phyloP scores from a whole-genome alignment of 768 basidiomycete species.

The Rossbeevera mucosa region DNA sequence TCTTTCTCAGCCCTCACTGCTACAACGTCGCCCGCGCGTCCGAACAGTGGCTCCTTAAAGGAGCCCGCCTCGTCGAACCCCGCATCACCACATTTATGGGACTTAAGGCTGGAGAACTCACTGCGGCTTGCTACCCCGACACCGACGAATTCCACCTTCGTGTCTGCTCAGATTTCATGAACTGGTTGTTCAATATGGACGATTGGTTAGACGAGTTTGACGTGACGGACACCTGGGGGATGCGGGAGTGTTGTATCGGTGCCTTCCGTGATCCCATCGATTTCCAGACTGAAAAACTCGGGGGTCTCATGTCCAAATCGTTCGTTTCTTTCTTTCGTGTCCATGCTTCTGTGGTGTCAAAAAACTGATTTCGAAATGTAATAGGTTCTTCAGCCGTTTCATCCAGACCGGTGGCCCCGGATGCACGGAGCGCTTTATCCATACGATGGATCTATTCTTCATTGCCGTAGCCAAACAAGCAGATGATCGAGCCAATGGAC shows the following conservation, averaged over 20 bases:
- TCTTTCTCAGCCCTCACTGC: conserved; percentile 31
- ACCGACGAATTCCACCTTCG: conserved; percentile 54
- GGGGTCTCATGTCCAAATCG: conserved; percentile 33
- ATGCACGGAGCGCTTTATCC: conserved; percentile 38
- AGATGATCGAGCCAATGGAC: conserved; percentile 35
- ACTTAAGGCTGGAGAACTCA: conserved; percentile 62
- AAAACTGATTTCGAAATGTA: conserved; percentile 5
- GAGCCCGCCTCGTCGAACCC: conserved; percentile 29
- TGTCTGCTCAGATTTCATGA: conserved; percentile 65
- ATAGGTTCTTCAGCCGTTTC: conserved; percentile 38
- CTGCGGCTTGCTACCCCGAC: conserved; percentile 59
- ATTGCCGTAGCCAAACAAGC: conserved; percentile 42
- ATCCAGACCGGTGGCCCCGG: conserved; percentile 36
- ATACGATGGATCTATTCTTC: conserved; percentile 40
- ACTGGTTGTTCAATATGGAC: conserved; percentile 40
- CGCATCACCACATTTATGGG: conserved; percentile 42
- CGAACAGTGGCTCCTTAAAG: conserved; percentile 33
- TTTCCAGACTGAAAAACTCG: conserved; percentile 25
- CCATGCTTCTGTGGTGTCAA: not conserved
- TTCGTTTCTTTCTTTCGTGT: conserved; percentile 16
- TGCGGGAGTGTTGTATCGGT: conserved; percentile 28
- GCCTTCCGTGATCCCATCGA: conserved; percentile 28
- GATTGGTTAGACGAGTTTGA: conserved; percentile 40
- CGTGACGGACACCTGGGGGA: conserved; percentile 26
- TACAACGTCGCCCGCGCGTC: conserved; percentile 35